Conservation (phyloP, 768 basidiomycete species). For the Suillus weaverae region DNA sequence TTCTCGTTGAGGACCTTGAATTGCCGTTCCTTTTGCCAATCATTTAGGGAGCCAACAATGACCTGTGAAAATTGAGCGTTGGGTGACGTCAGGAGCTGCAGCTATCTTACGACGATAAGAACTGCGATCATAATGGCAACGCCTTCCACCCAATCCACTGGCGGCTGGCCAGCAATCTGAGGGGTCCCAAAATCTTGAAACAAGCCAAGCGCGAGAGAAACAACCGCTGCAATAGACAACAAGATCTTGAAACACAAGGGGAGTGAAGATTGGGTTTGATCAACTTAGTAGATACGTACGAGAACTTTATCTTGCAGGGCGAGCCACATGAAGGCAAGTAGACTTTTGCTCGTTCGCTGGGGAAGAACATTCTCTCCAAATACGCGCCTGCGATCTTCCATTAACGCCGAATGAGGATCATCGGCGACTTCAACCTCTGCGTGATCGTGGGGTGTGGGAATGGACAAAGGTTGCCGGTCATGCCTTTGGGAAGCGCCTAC, state of each 20-base stretch:
- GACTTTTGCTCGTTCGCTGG: conserved; percentile 60
- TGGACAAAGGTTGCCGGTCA: conserved; percentile 21
- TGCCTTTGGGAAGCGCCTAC: conserved; percentile 34
- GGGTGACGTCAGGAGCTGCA: background rate
- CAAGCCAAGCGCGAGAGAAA: conserved; percentile 91
- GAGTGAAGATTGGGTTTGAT: conserved; percentile 6
- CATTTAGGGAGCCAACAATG: conserved; percentile 90
- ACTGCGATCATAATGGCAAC: conserved; percentile 80
- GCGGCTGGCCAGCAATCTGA: conserved; percentile 57
- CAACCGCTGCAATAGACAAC: conserved; percentile 86
- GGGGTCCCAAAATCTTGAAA: conserved; percentile 89
- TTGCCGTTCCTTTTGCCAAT: conserved; percentile 98
- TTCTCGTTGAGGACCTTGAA: conserved; percentile 91
- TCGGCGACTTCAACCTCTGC: conserved; percentile 5
- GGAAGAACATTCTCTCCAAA: conserved; percentile 82
- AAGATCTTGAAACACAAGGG: conserved; percentile 56
- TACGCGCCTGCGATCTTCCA: conserved; percentile 62
- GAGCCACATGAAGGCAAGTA: conserved; percentile 79
- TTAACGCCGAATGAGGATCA: conserved; percentile 36
- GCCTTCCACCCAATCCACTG: conserved; percentile 97
- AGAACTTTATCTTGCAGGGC: conserved; percentile 90
- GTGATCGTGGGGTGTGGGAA: conserved; percentile 22
- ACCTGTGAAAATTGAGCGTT: conserved; percentile 46
- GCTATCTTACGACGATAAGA: conserved; percentile 60
- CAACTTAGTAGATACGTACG: conserved; percentile 43